Conservation (phyloP, 257 asterid species). For the Haberlea rhodopensis region DNA sequence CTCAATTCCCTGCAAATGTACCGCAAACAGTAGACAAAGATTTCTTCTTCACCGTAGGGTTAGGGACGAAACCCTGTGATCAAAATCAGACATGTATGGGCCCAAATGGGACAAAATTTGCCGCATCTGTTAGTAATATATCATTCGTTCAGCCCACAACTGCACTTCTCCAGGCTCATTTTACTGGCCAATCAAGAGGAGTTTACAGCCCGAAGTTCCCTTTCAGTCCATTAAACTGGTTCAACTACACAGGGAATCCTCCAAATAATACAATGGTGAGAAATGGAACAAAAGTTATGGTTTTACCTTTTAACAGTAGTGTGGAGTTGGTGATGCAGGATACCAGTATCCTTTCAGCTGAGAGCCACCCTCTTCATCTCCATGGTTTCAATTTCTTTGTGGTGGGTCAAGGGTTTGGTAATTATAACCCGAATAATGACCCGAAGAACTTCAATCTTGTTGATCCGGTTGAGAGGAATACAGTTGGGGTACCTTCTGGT, state of each 20-base stretch:
- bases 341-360: constrained; percentile 64
- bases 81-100: constrained; percentile 71
- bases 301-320: constrained; percentile 44
- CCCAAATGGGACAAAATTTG: constrained; percentile 55
- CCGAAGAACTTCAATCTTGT: constrained; percentile 53
- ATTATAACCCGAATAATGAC: constrained; percentile 48
- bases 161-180: constrained; percentile 54
- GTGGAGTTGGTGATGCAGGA: constrained; percentile 64
- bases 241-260: constrained; percentile 62
- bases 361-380: constrained; percentile 74
- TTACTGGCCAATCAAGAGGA: constrained; percentile 33
- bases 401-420: constrained; percentile 66
- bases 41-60: too few species aligned
- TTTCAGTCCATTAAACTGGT: constrained; percentile 32
- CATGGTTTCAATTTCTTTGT: constrained; percentile 59
- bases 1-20: constrained; percentile 54
- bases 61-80: too few species aligned
- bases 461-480: constrained; percentile 71
- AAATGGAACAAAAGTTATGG: constrained; percentile 52
- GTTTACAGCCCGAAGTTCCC: constrained; percentile 53
- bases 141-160: constrained; percentile 47
- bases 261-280: constrained; percentile 50
- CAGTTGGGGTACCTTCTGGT: constrained; percentile 55
- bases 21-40: too few species aligned
- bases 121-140: constrained; percentile 56